Evolutionary conservation across 2,329 filamentous ascomycete species (phyloP).

Genomic region (Chrysoporthe austroafricana): DNA sequence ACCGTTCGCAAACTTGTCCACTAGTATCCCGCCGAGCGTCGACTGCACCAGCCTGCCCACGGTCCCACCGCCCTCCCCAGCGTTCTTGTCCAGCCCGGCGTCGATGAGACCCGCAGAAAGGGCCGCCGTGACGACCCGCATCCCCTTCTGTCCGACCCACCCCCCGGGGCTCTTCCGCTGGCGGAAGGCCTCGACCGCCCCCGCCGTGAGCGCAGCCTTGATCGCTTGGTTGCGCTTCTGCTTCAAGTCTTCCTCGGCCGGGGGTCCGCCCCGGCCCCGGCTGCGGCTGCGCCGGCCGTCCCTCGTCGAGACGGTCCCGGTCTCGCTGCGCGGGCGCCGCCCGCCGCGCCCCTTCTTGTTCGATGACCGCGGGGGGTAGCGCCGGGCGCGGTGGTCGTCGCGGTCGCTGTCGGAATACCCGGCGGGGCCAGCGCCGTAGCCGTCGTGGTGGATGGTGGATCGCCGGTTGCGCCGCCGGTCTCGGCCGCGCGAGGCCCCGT

Average conservation of each 20-base stretch:
- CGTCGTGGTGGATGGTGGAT: slow-evolving; percentile 19
- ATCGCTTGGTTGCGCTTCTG: slow-evolving; percentile 31
- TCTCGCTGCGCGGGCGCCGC: slow-evolving; percentile 19
- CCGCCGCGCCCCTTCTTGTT: not conserved
- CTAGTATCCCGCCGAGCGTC: slow-evolving; percentile 33
- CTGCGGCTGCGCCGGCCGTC: slow-evolving; percentile 1
- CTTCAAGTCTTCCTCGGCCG: slow-evolving; percentile 14
- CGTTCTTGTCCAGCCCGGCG: slow-evolving; percentile 29
- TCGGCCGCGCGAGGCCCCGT: slow-evolving; percentile 15
- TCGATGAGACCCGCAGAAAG: slow-evolving; percentile 35
- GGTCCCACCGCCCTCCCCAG: slow-evolving; percentile 26
- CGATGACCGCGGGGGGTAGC: slow-evolving; percentile 12
- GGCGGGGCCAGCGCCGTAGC: slow-evolving; percentile 16
- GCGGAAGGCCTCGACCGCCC: slow-evolving; percentile 33
- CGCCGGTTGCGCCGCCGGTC: slow-evolving; percentile 11
- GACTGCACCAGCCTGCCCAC: slow-evolving; percentile 30
- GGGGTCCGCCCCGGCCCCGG: not conserved
- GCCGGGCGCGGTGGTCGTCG: slow-evolving; percentile 9
- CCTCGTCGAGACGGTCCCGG: slow-evolving; percentile 2
- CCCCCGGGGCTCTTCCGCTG: slow-evolving; percentile 30
- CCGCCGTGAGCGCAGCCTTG: slow-evolving; percentile 34
- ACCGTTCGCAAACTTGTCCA: slow-evolving; percentile 36
- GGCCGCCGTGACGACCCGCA: slow-evolving; percentile 35
- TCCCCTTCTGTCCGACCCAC: slow-evolving; percentile 28
- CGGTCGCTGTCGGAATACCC: slow-evolving; percentile 21